These are phyloP conservation scores for Brachypodium distachyon DNA, from an alignment of 202 grass and related monocot genomes.

Conservation along the genomic window DNA sequence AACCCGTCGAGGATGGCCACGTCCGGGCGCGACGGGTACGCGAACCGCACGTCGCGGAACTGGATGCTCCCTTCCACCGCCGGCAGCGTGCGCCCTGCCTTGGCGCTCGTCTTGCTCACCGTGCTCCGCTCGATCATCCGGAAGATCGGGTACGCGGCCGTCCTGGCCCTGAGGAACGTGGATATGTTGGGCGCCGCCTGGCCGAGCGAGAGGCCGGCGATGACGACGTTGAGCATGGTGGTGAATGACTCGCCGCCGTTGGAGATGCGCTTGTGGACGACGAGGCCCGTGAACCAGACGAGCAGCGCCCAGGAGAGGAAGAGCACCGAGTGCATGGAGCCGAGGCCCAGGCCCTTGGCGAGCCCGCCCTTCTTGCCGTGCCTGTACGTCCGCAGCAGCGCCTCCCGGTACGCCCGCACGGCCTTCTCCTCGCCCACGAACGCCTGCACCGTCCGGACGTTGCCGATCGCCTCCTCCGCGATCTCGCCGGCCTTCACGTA, in stretches of 20 bases:
- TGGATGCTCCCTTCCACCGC: constrained; percentile 63
- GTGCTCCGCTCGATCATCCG: constrained; percentile 95
- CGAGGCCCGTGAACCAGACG: constrained; percentile 83
- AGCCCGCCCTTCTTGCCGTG: constrained; percentile 84
- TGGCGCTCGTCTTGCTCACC: constrained; percentile 48
- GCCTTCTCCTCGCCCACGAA: constrained; percentile 96
- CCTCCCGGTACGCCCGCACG: constrained; percentile 57
- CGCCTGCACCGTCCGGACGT: constrained; percentile 93
- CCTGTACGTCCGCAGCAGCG: constrained; percentile 63
- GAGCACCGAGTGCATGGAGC: constrained; percentile 88
- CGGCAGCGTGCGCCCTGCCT: constrained; percentile 41
- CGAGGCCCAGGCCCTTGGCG: constrained; percentile 93
- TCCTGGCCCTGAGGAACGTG: constrained; percentile 83
- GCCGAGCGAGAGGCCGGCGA: constrained; percentile 82
- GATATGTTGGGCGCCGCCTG: constrained; percentile 88
- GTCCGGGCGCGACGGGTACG: constrained; percentile 84
- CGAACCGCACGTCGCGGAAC: constrained; percentile 58
- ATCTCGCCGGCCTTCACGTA: constrained; percentile 98
- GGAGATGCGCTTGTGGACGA: constrained; percentile 79
- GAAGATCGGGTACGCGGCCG: constrained; percentile 88
- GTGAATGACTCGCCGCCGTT: constrained; percentile 99
- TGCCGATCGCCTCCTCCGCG: constrained; percentile 95
- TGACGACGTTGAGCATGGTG: constrained; percentile 99
- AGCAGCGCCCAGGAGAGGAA: constrained; percentile 95
- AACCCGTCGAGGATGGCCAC: constrained; percentile 67